Base-by-base conservation (phyloP, 192 early-diverging fungal species). In the Linnemannia hyalina region DNA sequence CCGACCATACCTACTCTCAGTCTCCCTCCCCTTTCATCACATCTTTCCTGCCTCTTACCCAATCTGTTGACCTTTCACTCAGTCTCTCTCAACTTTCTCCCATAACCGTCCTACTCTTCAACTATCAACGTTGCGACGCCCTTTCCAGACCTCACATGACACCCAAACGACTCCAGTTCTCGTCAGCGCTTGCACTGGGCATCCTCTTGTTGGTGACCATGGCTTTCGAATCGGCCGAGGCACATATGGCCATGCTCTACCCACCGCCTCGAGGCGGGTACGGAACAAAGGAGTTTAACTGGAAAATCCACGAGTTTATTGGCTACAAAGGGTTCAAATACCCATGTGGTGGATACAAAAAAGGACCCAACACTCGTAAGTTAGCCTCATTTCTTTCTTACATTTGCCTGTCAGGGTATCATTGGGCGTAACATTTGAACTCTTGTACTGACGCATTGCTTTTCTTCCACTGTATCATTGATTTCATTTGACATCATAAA, bases 201-300 rank as follows among this genome's bases (percentile, higher is more conserved):
- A 9, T 85, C 1, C 16, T 80, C 26, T n/a, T 74, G 1, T 35
- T 85, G 47, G 55, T 29, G 4, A 20, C 42, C 26, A 1, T 68
- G 11, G 6, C 72, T 38, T 74, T 70, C 0, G 23, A 47, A 36
- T 63, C 54, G 2, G 54, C 47, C 15, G 76, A 80, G n/a, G 78
- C 83, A 16, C 83, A 85, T 52, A 80, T 85, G 29, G 83, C 83
- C 2, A 68, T 85, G 83, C 44, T 77, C 5, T 80, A 80, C 18
- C 83, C 83, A 49, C 42, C 57, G 9, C 74, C 78, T 23, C 83
- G 83, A 35, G 83, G 83, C 0, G 83, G 83, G n/a, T 80, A 23
- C 32, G 74, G 78, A 1, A 80, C 78, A 23, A 68, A 73, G 35
- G 7, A 55, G 23, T 80, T 85, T 54, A 36, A 85, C 70, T 80